These are phyloP conservation scores for Trifolium fragiferum DNA, from an alignment of 306 rosid species.

Conservation along the genomic window DNA sequence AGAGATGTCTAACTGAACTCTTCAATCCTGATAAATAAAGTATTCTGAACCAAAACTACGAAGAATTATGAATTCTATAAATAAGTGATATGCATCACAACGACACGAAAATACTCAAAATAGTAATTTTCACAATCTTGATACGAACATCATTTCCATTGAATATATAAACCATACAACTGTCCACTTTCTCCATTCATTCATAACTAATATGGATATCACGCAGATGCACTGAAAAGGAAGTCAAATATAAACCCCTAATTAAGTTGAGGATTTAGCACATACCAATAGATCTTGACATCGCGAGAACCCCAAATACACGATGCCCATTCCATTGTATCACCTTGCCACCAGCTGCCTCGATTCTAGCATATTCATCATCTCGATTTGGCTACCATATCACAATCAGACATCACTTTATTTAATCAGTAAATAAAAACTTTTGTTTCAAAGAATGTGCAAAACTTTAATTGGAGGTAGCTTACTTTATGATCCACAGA, in stretches of 20 bases:
- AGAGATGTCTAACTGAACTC: not conserved
- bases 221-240: not conserved
- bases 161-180: not conserved
- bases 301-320: constrained; percentile 93
- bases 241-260: constrained; percentile 4
- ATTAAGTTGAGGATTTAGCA: constrained; percentile 6
- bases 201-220: not conserved
- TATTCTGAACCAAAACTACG: not conserved
- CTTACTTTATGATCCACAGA: constrained; percentile 92
- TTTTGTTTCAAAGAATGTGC: constrained; percentile 6
- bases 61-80: not conserved
- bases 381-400: constrained; percentile 81
- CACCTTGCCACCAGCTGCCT: constrained; percentile 96
- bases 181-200: not conserved
- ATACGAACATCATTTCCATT: not conserved
- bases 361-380: constrained; percentile 91
- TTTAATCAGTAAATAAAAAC: constrained; percentile 20
- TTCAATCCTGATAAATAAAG: not conserved
- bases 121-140: not conserved
- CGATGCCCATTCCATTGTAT: constrained; percentile 97
- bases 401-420: constrained; percentile 40
- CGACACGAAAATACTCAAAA: not conserved
- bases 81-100: constrained; percentile 2
- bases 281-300: constrained; percentile 96
- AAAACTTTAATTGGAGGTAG: constrained; percentile 13